These are phyloP conservation scores for Solanum bulbocastanum DNA, from an alignment of 257 asterid species.

Conservation along the genomic window DNA sequence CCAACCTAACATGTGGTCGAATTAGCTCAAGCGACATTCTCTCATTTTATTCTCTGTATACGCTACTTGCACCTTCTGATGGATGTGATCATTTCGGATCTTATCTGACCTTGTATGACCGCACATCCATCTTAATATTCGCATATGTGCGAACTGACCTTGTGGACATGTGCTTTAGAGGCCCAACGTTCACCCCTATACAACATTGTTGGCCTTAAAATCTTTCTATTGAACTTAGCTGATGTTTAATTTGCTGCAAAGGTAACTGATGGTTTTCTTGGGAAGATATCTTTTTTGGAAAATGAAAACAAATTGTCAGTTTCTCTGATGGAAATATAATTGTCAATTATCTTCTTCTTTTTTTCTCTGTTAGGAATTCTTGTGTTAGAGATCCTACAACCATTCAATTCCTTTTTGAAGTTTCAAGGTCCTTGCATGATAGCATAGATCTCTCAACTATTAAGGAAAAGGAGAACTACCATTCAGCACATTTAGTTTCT, in stretches of 20 bases:
- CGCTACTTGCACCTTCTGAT: background rate
- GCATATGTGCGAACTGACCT: background rate
- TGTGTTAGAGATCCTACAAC: conserved; percentile 44
- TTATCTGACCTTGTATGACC: background rate
- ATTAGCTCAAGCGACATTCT: background rate
- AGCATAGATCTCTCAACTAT: conserved; percentile 48
- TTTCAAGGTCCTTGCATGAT: conserved; percentile 72
- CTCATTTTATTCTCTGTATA: background rate
- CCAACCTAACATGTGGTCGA: background rate
- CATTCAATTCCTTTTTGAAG: conserved; percentile 67
- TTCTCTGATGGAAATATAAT: conserved; percentile 2
- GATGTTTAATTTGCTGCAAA: background rate
- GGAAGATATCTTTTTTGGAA: background rate
- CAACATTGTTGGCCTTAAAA: background rate
- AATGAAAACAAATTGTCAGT: background rate
- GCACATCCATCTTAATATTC: background rate
- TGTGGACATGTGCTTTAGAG: background rate
- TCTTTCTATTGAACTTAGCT: background rate
- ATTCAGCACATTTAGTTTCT: conserved; percentile 50
- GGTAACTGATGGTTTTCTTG: background rate
- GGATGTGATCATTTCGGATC: background rate
- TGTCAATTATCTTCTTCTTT: background rate
- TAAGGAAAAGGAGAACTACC: conserved; percentile 65
- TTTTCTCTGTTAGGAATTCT: conserved; percentile 29
- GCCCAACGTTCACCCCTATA: background rate